Percentiles rank a stretch among this genome's conserved stretches.
phyloP scores from a whole-genome alignment of 768 basidiomycete genomes.

The Macrocybe gigantea region DNA sequence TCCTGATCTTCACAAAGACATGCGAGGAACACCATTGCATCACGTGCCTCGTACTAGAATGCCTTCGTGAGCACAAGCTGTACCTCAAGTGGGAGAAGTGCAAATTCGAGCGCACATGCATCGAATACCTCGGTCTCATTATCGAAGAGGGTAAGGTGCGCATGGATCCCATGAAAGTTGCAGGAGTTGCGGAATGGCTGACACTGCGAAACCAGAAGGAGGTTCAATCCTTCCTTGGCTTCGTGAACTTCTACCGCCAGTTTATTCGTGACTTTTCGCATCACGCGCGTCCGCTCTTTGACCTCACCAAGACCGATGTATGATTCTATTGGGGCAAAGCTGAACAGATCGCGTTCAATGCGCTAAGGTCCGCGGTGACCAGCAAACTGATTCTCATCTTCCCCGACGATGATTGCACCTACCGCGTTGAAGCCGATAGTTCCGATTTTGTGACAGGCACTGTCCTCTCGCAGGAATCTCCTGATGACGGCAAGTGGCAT shows the following conservation, averaged over 20 bases:
- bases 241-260: conserved; percentile 28
- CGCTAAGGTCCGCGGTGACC: conserved; percentile 16
- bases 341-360: conserved; percentile 17
- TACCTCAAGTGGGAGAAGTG: conserved; percentile 28
- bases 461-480: conserved; percentile 15
- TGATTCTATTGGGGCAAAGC: conserved; percentile 13
- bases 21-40: conserved; percentile 13
- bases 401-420: conserved; percentile 8
- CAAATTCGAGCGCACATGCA: conserved; percentile 13
- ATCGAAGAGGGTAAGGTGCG: conserved; percentile 12
- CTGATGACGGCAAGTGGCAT: conserved; percentile 17
- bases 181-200: conserved; percentile 14
- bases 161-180: conserved; percentile 28
- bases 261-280: conserved; percentile 26
- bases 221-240: conserved; percentile 35
- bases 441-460: conserved; percentile 18
- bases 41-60: conserved; percentile 15
- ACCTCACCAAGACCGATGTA: conserved; percentile 13
- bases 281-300: conserved; percentile 15
- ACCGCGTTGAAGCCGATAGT: conserved; percentile 15
- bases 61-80: conserved; percentile 16
- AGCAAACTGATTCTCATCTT: conserved; percentile 18
- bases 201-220: conserved; percentile 17
- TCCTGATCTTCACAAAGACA: conserved; percentile 27
- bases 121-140: conserved; percentile 23